Percentiles rank a stretch among this genome's conserved stretches.
Conservation (phyloP, 2,329 filamentous ascomycete genomes). For the Alternaria sp. region DNA sequence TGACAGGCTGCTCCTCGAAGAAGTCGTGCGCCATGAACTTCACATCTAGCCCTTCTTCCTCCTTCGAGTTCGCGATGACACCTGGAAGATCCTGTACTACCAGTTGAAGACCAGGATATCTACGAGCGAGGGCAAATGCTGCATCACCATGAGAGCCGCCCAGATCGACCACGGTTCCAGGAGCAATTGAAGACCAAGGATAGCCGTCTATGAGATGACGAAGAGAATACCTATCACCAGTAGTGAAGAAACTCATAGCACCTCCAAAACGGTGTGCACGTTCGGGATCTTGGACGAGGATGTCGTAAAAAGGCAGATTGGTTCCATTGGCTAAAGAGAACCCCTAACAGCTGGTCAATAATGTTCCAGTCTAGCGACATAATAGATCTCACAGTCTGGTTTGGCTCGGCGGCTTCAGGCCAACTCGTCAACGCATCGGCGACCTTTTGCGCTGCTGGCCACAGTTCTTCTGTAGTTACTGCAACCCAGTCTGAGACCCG, state of each 20-base stretch:
- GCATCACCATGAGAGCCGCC: constrained; percentile 30
- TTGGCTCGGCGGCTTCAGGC: constrained; percentile 11
- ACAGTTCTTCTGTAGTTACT: constrained; percentile 10
- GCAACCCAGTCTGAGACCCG: constrained; percentile 6
- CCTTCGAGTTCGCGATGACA: constrained; percentile 21
- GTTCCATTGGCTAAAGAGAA: constrained; percentile 21
- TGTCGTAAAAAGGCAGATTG: constrained; percentile 24
- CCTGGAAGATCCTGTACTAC: constrained; percentile 31
- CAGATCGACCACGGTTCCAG: constrained; percentile 32
- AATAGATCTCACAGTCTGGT: constrained; percentile 13
- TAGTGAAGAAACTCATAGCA: constrained; percentile 24
- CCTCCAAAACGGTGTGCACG: constrained; percentile 20
- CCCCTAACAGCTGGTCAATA: background rate
- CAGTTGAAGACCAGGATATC: constrained; percentile 22
- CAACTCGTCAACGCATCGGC: constrained; percentile 17
- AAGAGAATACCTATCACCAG: constrained; percentile 2
- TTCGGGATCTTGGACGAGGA: constrained; percentile 12
- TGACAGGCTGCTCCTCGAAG: constrained; percentile 31
- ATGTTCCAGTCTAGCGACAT: background rate
- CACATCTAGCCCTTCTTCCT: constrained; percentile 17
- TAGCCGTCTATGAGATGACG: constrained; percentile 10
- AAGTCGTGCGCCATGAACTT: constrained; percentile 32
- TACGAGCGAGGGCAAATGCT: constrained; percentile 24
- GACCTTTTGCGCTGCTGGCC: constrained; percentile 11
- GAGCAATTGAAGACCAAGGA: constrained; percentile 12